Evolutionary conservation across 108 stramenopile species (phyloP).

Genomic region (Fragilariopsis cylindrus): DNA sequence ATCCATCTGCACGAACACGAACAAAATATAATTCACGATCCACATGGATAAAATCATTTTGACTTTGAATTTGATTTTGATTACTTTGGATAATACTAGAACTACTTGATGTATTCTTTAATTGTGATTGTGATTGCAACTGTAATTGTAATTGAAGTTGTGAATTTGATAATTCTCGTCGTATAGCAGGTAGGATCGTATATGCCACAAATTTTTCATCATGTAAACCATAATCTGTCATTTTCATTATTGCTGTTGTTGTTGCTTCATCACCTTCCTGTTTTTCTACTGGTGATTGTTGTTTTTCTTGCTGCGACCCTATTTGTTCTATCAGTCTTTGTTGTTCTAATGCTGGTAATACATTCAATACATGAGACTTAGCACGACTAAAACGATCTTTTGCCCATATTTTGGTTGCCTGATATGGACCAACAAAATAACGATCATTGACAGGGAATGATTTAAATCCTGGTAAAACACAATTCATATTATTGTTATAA

Average conservation of each 20-base stretch:
- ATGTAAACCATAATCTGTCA: neutral
- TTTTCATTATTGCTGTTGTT: neutral
- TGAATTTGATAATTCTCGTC: neutral
- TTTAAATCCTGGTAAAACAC: slow-evolving; percentile 35
- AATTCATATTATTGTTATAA: slow-evolving; percentile 3
- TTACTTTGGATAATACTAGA: too few relatives aligned
- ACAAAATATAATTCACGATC: slow-evolving; percentile 3
- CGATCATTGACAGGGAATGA: slow-evolving; percentile 50
- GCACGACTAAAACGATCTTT: slow-evolving; percentile 44
- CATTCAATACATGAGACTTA: neutral
- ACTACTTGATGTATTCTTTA: neutral
- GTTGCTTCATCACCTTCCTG: neutral
- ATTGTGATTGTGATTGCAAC: too few relatives aligned
- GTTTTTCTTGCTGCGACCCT: neutral
- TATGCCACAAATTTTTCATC: slow-evolving; percentile 8
- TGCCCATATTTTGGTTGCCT: slow-evolving; percentile 58
- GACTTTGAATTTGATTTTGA: too few relatives aligned
- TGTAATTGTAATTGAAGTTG: too few relatives aligned
- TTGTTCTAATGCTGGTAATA: neutral
- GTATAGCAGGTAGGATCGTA: slow-evolving; percentile 2
- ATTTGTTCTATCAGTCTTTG: neutral
- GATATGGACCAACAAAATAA: slow-evolving; percentile 50
- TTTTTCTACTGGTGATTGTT: neutral
- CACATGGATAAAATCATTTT: neutral
- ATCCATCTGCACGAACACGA: slow-evolving; percentile 6